A percentile compares a stretch with the other conserved stretches of the same genome.
phyloP scores from a whole-genome alignment of 441 rosid genomes.

The Gossypium lobatum region DNA sequence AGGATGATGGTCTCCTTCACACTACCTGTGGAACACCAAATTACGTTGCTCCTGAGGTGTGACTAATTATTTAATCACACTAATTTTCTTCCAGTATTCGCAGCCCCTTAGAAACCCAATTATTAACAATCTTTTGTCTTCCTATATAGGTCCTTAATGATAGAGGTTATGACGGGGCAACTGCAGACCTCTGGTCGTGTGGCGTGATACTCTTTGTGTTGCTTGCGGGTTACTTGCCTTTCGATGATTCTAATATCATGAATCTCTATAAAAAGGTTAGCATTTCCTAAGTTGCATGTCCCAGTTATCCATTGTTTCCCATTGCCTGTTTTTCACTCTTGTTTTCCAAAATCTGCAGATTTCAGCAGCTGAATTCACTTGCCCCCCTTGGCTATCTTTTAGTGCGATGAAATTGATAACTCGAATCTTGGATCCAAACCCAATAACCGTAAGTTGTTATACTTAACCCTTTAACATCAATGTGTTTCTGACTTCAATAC shows the following conservation, averaged over 20 bases:
- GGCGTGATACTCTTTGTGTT: constrained; percentile 96
- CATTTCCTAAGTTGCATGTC: constrained; percentile 23
- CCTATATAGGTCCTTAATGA: constrained; percentile 82
- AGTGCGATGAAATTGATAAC: constrained; percentile 72
- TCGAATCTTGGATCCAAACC: constrained; percentile 85
- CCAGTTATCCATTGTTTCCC: constrained; percentile 10
- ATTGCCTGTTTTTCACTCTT: constrained; percentile 18
- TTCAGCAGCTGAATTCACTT: constrained; percentile 81
- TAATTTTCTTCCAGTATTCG: constrained; percentile 6
- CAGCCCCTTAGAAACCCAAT: neutral
- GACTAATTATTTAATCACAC: constrained; percentile 20
- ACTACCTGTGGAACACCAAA: constrained; percentile 97
- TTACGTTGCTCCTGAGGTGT: constrained; percentile 94
- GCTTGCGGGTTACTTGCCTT: constrained; percentile 99
- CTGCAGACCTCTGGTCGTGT: constrained; percentile 97
- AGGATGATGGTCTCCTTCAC: constrained; percentile 96
- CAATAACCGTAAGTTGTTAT: constrained; percentile 63
- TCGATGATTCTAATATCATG: constrained; percentile 92
- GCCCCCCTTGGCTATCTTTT: constrained; percentile 91
- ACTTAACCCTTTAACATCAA: neutral
- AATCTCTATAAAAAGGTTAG: constrained; percentile 94
- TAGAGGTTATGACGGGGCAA: constrained; percentile 92
- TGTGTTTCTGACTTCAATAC: neutral
- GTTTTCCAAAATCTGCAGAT: constrained; percentile 40
- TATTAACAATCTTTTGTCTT: constrained; percentile 11